These are phyloP conservation scores for Telfairia occidentalis DNA, from an alignment of 331 rosid genomes.

Conservation along the genomic window DNA sequence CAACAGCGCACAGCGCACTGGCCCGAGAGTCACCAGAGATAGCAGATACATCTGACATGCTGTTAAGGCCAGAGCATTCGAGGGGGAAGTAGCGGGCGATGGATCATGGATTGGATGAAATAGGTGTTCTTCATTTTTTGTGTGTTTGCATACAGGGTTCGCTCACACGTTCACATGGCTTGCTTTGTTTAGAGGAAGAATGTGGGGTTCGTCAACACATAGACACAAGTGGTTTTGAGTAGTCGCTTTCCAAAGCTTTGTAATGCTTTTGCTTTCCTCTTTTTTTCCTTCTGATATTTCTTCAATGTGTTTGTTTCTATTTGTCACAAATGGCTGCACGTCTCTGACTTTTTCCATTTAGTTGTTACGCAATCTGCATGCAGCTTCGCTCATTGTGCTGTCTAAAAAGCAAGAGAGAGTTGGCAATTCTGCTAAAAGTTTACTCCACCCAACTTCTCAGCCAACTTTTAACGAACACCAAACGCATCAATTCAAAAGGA, in stretches of 20 bases:
- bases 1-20: background rate
- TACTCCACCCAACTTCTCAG: background rate
- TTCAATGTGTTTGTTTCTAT: background rate
- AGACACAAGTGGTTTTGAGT: background rate
- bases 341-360: background rate
- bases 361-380: background rate
- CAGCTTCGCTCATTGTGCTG: background rate
- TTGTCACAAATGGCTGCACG: constrained; percentile 3
- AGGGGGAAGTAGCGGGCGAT: background rate
- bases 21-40: background rate
- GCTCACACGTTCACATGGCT: background rate
- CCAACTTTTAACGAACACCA: background rate
- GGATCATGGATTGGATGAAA: background rate
- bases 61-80: background rate
- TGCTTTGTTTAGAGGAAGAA: background rate
- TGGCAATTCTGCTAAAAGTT: background rate
- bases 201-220: constrained; percentile 4
- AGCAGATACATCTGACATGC: background rate
- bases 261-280: background rate
- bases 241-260: background rate
- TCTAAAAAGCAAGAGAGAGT: background rate
- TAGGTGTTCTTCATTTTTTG: background rate
- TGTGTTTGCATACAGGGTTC: background rate
- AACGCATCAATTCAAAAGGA: background rate
- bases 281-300: background rate